Percentiles rank a stretch among this genome's conserved stretches.
Evolutionary conservation across 176 grass and related monocot genomes (phyloP).

Genomic region (Areca catechu): DNA sequence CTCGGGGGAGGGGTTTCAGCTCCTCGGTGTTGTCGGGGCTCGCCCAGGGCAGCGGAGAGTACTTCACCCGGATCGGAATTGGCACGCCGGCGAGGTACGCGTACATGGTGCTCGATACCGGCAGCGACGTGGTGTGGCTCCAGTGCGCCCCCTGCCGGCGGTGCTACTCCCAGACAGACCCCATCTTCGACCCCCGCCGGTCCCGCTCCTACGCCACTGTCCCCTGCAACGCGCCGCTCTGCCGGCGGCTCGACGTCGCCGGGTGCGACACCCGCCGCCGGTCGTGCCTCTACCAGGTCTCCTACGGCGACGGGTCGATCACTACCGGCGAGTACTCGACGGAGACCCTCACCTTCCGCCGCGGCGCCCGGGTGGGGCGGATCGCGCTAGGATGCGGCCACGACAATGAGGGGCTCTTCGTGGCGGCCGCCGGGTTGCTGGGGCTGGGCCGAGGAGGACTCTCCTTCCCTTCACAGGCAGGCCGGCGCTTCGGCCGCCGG

Average conservation of each 20-base stretch:
- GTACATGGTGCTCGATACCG: slow-evolving; percentile 74
- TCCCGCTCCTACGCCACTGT: slow-evolving; percentile 37
- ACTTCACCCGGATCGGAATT: slow-evolving; percentile 52
- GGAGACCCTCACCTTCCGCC: slow-evolving; percentile 44
- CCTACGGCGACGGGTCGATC: slow-evolving; percentile 57
- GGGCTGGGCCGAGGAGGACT: slow-evolving; percentile 48
- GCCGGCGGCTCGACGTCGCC: slow-evolving; percentile 29
- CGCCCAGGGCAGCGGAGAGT: slow-evolving; percentile 51
- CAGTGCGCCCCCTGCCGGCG: slow-evolving; percentile 65
- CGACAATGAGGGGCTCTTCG: slow-evolving; percentile 50
- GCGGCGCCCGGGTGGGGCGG: slow-evolving; percentile 14
- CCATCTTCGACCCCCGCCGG: slow-evolving; percentile 41
- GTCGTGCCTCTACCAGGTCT: slow-evolving; percentile 33
- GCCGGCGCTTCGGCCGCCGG: slow-evolving; percentile 26
- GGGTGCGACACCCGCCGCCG: slow-evolving; percentile 30
- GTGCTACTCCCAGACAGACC: slow-evolving; percentile 58
- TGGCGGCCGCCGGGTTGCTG: slow-evolving; percentile 41
- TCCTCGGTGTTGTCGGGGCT: slow-evolving; percentile 37
- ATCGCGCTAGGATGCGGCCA: slow-evolving; percentile 62
- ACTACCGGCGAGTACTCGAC: slow-evolving; percentile 41
- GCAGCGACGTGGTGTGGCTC: slow-evolving; percentile 74
- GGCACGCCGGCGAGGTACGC: slow-evolving; percentile 40
- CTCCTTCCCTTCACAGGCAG: slow-evolving; percentile 53
- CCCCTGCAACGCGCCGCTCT: slow-evolving; percentile 36
- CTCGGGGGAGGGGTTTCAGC: slow-evolving; percentile 19